Evolutionary conservation across 306 rosid species (phyloP).

Genomic region (Medicago lupulina): DNA sequence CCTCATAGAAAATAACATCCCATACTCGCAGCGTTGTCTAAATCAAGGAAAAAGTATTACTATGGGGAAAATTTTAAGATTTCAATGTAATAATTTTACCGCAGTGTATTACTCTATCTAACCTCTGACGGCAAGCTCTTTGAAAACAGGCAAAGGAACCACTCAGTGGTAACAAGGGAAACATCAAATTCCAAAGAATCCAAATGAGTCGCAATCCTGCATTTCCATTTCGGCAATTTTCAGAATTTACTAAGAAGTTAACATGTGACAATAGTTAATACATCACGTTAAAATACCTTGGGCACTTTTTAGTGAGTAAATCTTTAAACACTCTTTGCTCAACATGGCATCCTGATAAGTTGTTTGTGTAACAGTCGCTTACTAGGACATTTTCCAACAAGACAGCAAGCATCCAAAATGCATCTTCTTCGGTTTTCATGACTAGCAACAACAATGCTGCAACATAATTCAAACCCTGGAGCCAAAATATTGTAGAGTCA

Average conservation of each 20-base stretch:
- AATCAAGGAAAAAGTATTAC: constrained; percentile 45
- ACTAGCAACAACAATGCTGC: constrained; percentile 95
- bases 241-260: constrained; percentile 41
- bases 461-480: constrained; percentile 95
- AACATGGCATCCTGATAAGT: constrained; percentile 98
- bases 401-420: constrained; percentile 99
- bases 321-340: constrained; percentile 98
- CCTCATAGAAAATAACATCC: constrained; percentile 97
- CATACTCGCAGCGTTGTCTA: constrained; percentile 95
- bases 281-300: constrained; percentile 60
- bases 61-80: constrained; percentile 23
- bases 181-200: constrained; percentile 90
- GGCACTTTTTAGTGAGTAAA: constrained; percentile 79
- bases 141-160: constrained; percentile 95
- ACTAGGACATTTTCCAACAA: constrained; percentile 93
- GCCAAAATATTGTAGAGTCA: constrained; percentile 39
- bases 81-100: constrained; percentile 21
- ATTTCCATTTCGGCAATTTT: constrained; percentile 47
- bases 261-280: constrained; percentile 7
- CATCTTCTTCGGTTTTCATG: constrained; percentile 98
- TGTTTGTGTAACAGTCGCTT: constrained; percentile 89
- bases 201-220: constrained; percentile 88
- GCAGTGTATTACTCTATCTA: constrained; percentile 46
- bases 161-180: constrained; percentile 98
- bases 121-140: constrained; percentile 99